Evolutionary conservation across 768 basidiomycete genomes (phyloP), one percentile per base, ranked within the genome.

Genomic region (Trichaptum fuscoviolaceum): DNA sequence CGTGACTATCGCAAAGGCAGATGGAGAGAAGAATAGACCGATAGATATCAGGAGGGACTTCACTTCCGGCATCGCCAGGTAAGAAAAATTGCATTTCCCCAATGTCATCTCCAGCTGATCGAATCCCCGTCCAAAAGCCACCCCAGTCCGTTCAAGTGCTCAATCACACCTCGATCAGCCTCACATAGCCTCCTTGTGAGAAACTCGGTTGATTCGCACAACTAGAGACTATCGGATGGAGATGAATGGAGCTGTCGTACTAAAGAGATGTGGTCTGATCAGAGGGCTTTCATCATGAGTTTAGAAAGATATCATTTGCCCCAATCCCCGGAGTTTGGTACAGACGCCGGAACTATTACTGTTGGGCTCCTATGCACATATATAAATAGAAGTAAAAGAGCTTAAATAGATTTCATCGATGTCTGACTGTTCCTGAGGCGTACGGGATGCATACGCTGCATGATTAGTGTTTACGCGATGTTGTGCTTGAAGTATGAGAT

Each of bases 191-290:
- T 20, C 42, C 42, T 52, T 12, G 42, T 52, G 42, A 20, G 3
- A 3, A 52, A 52, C 42, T 12, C 42, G 3, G 42, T 52, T 20
- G 42, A 52, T 12, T 77, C 23, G 73, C 76, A 8, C 79, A 78
- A 62, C 68, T 71, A 18, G 67, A 71, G 4, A 78, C 2, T 52
- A 3, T 2, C 78, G 1, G 70, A 77, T 35, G 79, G 81, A 65
- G 82, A 81, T 30, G 30, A 30, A 30, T 30, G 30, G 8, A 30
- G 8, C 2, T 30, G 30, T 30, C 30, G 8, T 30, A 3, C 2
- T 30, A 30, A 30, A 30, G 30, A 30, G 8, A 30, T 30, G 30
- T 30, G 30, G 30, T 8, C 8, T 30, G 30, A 30, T n/a, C n/a
- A n/a, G n/a, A n/a, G n/a, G 8, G 30, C 30, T 30, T 30, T 30